A percentile compares a stretch with the other conserved stretches of the same genome.
Conservation (phyloP, 176 grass and related monocot genomes). For the Oryza meyeriana region DNA sequence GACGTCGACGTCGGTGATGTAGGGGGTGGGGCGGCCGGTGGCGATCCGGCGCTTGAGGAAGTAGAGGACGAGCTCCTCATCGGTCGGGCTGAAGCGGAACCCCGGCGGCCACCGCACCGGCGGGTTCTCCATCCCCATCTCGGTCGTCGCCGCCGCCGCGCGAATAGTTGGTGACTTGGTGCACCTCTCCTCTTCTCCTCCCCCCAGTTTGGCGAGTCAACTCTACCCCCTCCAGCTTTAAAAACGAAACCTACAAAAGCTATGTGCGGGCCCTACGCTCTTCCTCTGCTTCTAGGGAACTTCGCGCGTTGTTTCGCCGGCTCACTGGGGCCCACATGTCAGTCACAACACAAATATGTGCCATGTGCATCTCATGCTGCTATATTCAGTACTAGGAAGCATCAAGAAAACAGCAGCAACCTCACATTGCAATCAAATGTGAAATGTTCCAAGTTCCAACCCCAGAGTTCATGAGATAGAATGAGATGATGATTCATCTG, state of each 20-base stretch:
- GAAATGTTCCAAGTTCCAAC: too few relatives aligned
- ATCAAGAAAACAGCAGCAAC: not conserved
- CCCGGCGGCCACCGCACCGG: slow-evolving; percentile 68
- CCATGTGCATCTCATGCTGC: too few relatives aligned
- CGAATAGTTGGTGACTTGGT: not conserved
- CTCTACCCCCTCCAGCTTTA: slow-evolving; percentile 11
- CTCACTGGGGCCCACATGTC: not conserved
- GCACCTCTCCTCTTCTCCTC: not conserved
- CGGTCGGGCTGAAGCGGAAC: slow-evolving; percentile 97
- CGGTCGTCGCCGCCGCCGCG: not conserved
- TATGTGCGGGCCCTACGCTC: not conserved
- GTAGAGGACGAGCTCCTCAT: slow-evolving; percentile 94
- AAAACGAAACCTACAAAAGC: not conserved
- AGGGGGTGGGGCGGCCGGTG: slow-evolving; percentile 44
- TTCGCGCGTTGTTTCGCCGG: slow-evolving; percentile 6
- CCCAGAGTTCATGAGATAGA: not conserved
- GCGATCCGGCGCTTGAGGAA: slow-evolving; percentile 94
- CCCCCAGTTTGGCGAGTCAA: slow-evolving; percentile 31
- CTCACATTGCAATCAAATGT: not conserved
- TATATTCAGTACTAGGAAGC: too few relatives aligned
- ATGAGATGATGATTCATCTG: not conserved
- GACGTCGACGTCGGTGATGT: slow-evolving; percentile 80
- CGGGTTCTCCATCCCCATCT: slow-evolving; percentile 30
- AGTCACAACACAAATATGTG: not conserved
- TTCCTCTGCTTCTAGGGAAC: slow-evolving; percentile 21